Evolutionary conservation across 768 basidiomycete species (phyloP).

Genomic region (Tylopilus felleus): DNA sequence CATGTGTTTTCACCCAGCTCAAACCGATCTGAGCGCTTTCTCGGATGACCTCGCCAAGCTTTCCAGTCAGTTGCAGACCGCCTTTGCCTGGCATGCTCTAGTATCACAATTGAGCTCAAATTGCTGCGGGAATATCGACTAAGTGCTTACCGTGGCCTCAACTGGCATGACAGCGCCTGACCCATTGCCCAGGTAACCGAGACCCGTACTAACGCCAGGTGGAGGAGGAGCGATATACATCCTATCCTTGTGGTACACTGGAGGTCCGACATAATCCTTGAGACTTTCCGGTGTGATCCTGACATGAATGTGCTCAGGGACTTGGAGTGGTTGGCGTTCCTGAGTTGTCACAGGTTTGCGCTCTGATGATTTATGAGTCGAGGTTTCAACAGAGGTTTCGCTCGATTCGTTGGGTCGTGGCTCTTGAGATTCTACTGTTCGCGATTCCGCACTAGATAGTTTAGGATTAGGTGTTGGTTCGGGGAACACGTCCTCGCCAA

Average conservation of each 20-base stretch:
- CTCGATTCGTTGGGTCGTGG: slow-evolving; percentile 40
- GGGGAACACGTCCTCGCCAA: slow-evolving; percentile 83
- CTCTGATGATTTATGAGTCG: slow-evolving; percentile 30
- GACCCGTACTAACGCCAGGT: slow-evolving; percentile 89
- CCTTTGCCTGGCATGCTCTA: slow-evolving; percentile 98
- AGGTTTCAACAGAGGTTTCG: slow-evolving; percentile 13
- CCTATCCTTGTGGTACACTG: slow-evolving; percentile 91
- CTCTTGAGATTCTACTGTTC: slow-evolving; percentile 52
- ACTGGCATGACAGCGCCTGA: slow-evolving; percentile 97
- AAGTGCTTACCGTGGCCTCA: slow-evolving; percentile 75
- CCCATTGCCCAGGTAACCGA: slow-evolving; percentile 96
- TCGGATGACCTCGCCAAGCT: slow-evolving; percentile 96
- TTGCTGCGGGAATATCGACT: neutral
- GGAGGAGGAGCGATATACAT: slow-evolving; percentile 81
- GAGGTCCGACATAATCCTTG: slow-evolving; percentile 96
- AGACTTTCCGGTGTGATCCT: slow-evolving; percentile 82
- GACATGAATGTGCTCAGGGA: slow-evolving; percentile 78
- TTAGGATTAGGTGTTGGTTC: slow-evolving; percentile 47
- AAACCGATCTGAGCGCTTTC: slow-evolving; percentile 95
- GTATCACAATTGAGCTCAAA: neutral
- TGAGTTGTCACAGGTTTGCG: slow-evolving; percentile 67
- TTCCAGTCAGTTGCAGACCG: slow-evolving; percentile 87
- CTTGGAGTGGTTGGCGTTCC: slow-evolving; percentile 72
- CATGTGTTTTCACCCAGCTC: slow-evolving; percentile 90
- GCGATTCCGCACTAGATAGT: slow-evolving; percentile 17